Evolutionary conservation across 2,329 filamentous ascomycete genomes (phyloP), one percentile per base, ranked within the genome.

Genomic region (Trichoderma harzianum): DNA sequence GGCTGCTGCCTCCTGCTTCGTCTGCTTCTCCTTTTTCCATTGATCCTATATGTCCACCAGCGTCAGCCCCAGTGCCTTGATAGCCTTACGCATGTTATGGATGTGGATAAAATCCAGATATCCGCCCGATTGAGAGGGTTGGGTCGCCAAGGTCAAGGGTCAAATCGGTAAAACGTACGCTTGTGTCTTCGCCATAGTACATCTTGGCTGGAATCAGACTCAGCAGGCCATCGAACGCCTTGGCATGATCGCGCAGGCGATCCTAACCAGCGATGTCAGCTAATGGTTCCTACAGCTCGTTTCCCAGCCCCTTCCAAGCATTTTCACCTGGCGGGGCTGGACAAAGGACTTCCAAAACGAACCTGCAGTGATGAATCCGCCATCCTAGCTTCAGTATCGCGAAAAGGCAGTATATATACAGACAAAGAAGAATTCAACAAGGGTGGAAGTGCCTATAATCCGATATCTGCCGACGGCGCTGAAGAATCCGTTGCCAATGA

Each of bases 11-110:
- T 97, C 89, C 81, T 94, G 92, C 80, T 97, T 97, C 65, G 94
- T 95, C 84, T 98, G 95, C 85, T 98, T 98, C 84, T 96, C 97
- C 79, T 92, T 92, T 81, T 90, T 80, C 94, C 94, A 97, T 91
- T 98, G 94, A 78, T 96, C 92, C 94, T 97, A 78, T 4, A 32
- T 5, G 24, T 34, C 16, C 10, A 60, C 24, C 11, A 60, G 28
- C 28, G 55, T 72, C 55, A 72, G 71, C 67, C 24, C 14, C 6
- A 6, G 34, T 24, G 51, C n/a, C 10, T 53, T 11, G 8, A 57
- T 21, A 7, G 18, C 32, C 30, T 32, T 26, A 28, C 5, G 11
- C 8, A 24, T 30, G 26, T 60, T 10, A 7, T 34, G 6, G 7
- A 26, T 32, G 58, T 24, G 24, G 11, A 12, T 10, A 34, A 24